A percentile compares a stretch with the other conserved stretches of the same genome.
Evolutionary conservation across 371 early-diverging fungal genomes (phyloP).

Genomic region (Zychaea mexicana): DNA sequence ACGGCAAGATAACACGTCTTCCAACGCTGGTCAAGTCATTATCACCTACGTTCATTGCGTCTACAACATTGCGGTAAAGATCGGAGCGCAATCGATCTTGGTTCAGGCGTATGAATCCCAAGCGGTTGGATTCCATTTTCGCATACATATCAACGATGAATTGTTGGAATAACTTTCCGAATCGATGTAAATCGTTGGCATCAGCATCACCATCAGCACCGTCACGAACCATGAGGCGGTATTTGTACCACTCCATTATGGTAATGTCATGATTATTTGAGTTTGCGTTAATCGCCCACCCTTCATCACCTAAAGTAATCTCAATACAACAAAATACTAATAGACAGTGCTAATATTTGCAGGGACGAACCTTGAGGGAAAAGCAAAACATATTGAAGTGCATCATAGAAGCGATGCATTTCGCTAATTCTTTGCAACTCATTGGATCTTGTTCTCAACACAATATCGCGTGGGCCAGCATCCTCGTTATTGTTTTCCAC

Average conservation of each 20-base stretch:
- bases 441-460: not conserved
- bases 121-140: not conserved
- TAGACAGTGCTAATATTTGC: not conserved
- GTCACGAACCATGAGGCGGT: no score
- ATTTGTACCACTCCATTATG: not conserved
- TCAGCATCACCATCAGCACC: not conserved
- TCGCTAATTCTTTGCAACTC: not conserved
- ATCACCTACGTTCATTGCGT: not conserved
- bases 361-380: not conserved
- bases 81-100: not conserved
- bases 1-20: not conserved
- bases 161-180: not conserved
- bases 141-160: not conserved
- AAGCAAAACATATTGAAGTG: not conserved
- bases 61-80: not conserved
- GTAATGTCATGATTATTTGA: not conserved
- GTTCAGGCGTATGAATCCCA: not conserved
- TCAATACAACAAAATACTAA: not conserved
- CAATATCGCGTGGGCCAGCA: not conserved
- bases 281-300: not conserved
- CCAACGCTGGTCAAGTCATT: not conserved
- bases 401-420: not conserved
- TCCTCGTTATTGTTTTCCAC: not conserved
- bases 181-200: no score
- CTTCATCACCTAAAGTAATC: not conserved